A percentile compares a stretch with the other conserved stretches of the same genome.
Evolutionary conservation across 2,329 filamentous ascomycete species (phyloP).

Genomic region (Talaromyces sp.): DNA sequence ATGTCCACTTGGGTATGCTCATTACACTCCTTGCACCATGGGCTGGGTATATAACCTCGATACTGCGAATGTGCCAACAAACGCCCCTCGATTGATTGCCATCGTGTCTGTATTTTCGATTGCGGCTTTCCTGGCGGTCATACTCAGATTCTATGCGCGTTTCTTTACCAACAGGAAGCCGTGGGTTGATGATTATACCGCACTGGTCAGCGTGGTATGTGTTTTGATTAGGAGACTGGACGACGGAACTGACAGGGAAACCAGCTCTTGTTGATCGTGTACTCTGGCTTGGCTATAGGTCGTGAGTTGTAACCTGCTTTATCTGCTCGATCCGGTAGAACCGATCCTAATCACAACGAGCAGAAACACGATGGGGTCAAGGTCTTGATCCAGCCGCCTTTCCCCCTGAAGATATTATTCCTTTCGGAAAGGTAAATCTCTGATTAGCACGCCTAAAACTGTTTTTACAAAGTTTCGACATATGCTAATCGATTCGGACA

Average conservation of each 20-base stretch:
- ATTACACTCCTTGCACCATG: slow-evolving; percentile 23
- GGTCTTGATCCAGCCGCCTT: slow-evolving; percentile 25
- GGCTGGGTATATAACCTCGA: slow-evolving; percentile 33
- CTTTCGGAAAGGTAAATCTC: slow-evolving; percentile 28
- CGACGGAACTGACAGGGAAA: not conserved
- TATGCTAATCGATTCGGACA: not conserved
- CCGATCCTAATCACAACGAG: not conserved
- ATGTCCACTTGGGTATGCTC: not conserved
- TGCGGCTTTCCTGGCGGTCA: slow-evolving; percentile 26
- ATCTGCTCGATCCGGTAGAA: not conserved
- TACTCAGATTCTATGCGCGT: slow-evolving; percentile 29
- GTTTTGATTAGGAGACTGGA: not conserved
- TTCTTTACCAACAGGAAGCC: slow-evolving; percentile 23
- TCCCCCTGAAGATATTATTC: slow-evolving; percentile 27
- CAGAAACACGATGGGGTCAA: slow-evolving; percentile 33
- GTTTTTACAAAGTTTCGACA: not conserved
- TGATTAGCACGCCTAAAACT: too few species aligned
- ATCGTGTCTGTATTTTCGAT: slow-evolving; percentile 27
- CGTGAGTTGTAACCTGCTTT: not conserved
- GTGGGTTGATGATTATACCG: slow-evolving; percentile 32
- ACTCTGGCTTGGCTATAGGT: slow-evolving; percentile 6
- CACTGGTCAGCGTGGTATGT: slow-evolving; percentile 26
- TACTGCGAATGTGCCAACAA: slow-evolving; percentile 25
- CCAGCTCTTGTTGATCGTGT: slow-evolving; percentile 4
- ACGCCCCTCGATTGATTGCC: slow-evolving; percentile 26